A percentile compares a stretch with the other conserved stretches of the same genome.
Conservation (phyloP, 2,329 filamentous ascomycete genomes). For the Emmonsia crescens region DNA sequence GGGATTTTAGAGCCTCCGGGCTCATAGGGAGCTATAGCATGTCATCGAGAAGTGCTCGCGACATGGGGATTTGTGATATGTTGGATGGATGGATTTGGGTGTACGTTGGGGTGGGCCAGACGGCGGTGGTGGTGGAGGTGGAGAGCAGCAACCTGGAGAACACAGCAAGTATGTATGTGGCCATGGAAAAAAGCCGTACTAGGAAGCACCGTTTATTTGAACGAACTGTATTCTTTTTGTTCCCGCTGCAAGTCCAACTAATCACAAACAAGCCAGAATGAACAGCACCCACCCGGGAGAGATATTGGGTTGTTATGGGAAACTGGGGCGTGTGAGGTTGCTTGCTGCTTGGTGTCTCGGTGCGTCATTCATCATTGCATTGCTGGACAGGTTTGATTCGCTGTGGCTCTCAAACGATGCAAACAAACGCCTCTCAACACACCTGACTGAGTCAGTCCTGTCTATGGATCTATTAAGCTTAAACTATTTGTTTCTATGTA, state of each 20-base stretch:
- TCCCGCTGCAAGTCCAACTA: not conserved
- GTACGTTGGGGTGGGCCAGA: not conserved
- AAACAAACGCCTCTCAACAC: not conserved
- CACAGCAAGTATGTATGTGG: slow-evolving; percentile 69
- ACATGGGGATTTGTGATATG: not conserved
- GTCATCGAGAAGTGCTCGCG: slow-evolving; percentile 14
- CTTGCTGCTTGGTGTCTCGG: not conserved
- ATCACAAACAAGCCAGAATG: not conserved
- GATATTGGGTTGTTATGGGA: not conserved
- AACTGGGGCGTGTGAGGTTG: not conserved
- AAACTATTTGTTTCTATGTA: too few relatives aligned
- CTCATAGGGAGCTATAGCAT: slow-evolving; percentile 15
- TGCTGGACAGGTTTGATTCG: not conserved
- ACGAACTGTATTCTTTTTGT: not conserved
- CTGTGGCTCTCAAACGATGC: not conserved
- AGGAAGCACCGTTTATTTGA: not conserved
- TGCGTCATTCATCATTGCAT: not conserved
- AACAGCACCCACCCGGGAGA: not conserved
- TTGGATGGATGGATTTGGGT: not conserved
- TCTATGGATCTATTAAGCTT: not conserved
- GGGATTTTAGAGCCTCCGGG: slow-evolving; percentile 19
- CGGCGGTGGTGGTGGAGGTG: not conserved
- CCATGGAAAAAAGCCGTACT: slow-evolving; percentile 48
- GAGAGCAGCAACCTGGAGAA: slow-evolving; percentile 42
- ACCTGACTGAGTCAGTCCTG: not conserved